These are phyloP conservation scores for Linnemannia schmuckeri DNA, from an alignment of 192 early-diverging fungal species.

Conservation along the genomic window DNA sequence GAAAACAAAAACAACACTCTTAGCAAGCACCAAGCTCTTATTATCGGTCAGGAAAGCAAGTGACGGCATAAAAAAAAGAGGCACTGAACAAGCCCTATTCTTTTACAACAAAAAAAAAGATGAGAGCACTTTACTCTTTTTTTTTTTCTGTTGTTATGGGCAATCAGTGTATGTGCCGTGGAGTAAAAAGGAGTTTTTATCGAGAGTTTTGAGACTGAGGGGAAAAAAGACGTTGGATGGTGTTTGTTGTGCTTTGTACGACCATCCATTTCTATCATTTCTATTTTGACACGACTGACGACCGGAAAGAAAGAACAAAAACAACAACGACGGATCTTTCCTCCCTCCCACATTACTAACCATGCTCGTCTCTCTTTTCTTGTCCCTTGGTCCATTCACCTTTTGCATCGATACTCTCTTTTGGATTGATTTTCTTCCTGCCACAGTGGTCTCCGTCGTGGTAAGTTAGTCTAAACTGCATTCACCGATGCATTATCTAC, in stretches of 20 bases:
- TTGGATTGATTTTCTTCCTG: not conserved
- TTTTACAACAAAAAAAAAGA: not conserved
- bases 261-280: not conserved
- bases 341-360: not conserved
- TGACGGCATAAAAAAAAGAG: not conserved
- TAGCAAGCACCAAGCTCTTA: not conserved
- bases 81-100: not conserved
- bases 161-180: not conserved
- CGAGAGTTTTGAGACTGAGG: not conserved
- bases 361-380: not conserved
- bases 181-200: not conserved
- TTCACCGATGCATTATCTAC: not conserved
- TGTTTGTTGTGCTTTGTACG: not conserved
- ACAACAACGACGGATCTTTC: not conserved
- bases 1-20: not conserved
- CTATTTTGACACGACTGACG: not conserved
- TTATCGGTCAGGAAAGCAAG: slow-evolving; percentile 4
- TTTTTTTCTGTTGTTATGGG: not conserved
- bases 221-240: not conserved
- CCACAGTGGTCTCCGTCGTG: slow-evolving; percentile 66
- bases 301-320: not conserved
- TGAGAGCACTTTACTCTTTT: not conserved
- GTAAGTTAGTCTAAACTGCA: slow-evolving; percentile 35
- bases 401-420: not conserved
- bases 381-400: not conserved